Evolutionary conservation across 75 land plant species (phyloP), one percentile per base, ranked within the genome.

Genomic region (Pseudotsuga menziesii): DNA sequence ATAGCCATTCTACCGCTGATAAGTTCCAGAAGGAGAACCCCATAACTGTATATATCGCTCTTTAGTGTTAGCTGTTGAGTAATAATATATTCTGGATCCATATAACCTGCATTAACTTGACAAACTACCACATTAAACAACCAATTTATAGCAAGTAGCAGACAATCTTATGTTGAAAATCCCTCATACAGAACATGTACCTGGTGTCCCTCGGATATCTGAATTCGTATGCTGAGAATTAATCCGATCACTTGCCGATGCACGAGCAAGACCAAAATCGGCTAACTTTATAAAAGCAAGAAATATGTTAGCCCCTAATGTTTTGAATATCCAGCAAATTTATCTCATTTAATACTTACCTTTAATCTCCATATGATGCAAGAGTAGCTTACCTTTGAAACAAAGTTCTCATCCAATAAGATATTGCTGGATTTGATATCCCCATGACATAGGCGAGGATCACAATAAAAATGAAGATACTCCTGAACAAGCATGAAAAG

Each of bases 361-460:
- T 61, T 11, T 22, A 26, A 61, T 23, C 29, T 70, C 16, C 22
- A 36, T 41, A 41, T 14, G 20, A 70, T n/a, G 52, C 72, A 20
- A 19, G 26, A 39, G 22, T 39, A 70, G 5, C 57, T 35, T 71
- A 95, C 98, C 91, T 92, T 95, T 27, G 98, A 91, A 52, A 76
- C 82, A 70, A 90, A 91, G 27, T 91, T 83, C 32, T 86, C 88
- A 80, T 91, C 93, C 75, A 95, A 75, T 69, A 93, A 64, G 25
- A 95, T 84, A 77, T 80, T 91, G 74, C 87, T 89, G 16, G 95
- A 89, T 77, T 83, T 88, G 76, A 95, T 78, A 61, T 91, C 92
- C 52, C 85, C 80, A 77, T 89, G 78, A 67, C 81, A 81, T 7
- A 95, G 70, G n/a, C 90, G 91, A 6, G 90, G 93, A 35, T 93